Base-by-base conservation (phyloP, 495 filamentous ascomycete species). In the Chaetomium fimeti region DNA sequence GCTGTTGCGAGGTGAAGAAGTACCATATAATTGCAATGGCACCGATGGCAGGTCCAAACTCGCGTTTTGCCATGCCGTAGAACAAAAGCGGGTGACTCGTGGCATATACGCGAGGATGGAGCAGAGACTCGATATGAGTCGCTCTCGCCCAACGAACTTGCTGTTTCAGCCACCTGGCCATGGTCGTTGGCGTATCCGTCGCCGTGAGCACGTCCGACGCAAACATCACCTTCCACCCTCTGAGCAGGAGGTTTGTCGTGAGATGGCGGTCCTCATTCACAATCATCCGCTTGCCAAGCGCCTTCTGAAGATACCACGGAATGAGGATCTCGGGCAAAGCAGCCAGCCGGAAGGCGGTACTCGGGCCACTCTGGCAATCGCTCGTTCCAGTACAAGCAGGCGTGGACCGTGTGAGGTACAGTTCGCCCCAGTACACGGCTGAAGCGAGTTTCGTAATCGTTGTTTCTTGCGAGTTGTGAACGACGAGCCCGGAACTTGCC, bases 241-340 rank as follows among this genome's bases (percentile, higher is more conserved):
- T 27, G 1, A 65, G 45, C 1, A 65, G 48, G 1, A 65, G 24
- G n/a, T 65, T 65, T 7, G 62, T 65, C 13, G 62, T 65, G 13
- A 65, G 40, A 55, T 65, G 62, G 20, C 62, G 56, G 62, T 65
- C 62, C 58, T 65, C 56, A 47, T 65, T 65, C 22, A 65, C 62
- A n/a, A 65, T 55, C 62, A 65, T 65, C 25, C 62, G 55, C 56
- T 65, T 65, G 28, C 62, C 62, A 5, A 65, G 53, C 5, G 48
- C 62, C 16, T 20, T 20, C 18, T 65, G 62, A 1, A 60, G 56
- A 28, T 65, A 65, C 62, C 62, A 65, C 9, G 62, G 62, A 2
- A 65, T 38, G 8, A 65, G 42, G 13, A 65, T 65, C 2, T 47
- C 62, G 4, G 56, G 48, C 2, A 65, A 56, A 18, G 62, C 62